Evolutionary conservation across 2,329 filamentous ascomycete genomes (phyloP), one percentile per base, ranked within the genome.

Genomic region (Myriosclerotinia curreyana): DNA sequence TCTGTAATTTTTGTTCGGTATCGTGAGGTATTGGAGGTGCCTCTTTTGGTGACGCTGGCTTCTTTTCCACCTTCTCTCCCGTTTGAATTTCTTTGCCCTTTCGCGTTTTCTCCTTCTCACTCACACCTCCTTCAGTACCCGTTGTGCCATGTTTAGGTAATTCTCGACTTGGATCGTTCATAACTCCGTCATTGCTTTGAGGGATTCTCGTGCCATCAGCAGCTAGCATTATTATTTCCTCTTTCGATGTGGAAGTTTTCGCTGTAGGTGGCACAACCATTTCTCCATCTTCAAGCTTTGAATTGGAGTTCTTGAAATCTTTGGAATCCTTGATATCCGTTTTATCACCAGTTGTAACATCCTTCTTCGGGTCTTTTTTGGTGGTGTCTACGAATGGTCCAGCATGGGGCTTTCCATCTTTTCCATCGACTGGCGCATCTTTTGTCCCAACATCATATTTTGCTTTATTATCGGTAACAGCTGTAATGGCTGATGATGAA

Each of bases 321-420:
- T 54, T 58, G 1, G 40, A 46, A 11, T 44, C 40, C 34, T 56
- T 62, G 2, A 28, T 17, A 34, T 58, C 54, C 14, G 42, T 34
- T 22, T 59, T 48, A 25, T 59, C 55, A 25, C 15, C 42, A 12
- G 55, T 20, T 36, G 42, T 20, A 25, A 42, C 82, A 68, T 87
- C 85, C 56, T 72, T 72, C 60, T 71, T 72, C 71, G 66, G 71
- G 67, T 88, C 85, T 36, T 72, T 72, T 65, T 82, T 79, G 25
- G 53, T 58, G 20, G 81, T 83, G 67, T 87, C 86, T 64, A 93
- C 86, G 73, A 86, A 88, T 7, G 95, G 95, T 1, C 95, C 95
- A 25, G 88, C 86, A 74, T 97, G 94, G 54, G 95, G 95, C 78
- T 93, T 95, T 55, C 95, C 95, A 78, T 98, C 95, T 71, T 90